Evolutionary conservation across 345 rosid species (phyloP), one percentile per base, ranked within the genome.

Genomic region (Syzygium aqueum): DNA sequence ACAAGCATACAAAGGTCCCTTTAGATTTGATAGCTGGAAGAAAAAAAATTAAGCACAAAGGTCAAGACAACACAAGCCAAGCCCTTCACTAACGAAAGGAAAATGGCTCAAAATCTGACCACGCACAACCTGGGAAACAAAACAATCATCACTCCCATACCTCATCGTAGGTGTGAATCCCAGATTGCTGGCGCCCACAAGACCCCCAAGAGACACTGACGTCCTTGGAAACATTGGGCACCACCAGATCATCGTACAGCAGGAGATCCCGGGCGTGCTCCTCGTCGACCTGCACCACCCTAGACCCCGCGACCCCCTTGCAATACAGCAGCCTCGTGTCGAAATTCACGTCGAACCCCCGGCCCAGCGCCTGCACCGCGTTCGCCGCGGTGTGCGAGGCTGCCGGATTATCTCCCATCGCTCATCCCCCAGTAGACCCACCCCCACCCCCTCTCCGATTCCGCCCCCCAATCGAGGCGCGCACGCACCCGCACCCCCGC

Each of bases 311-410:
- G n/a, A 86, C 89, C 17, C 97, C 97, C 89, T 95, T 95, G 86
- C 97, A 95, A 43, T 95, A 94, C 89, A 95, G 61, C 90, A 95
- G 87, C 93, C 97, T 93, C 54, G 96, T 93, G 88, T 95, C 97
- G 51, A 87, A 93, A 86, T 94, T 95, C 53, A 92, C 96, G 91
- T 94, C 97, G 65, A 95, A 95, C 6, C 97, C 97, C 86, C 95
- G 92, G 84, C 97, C 97, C 37, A 95, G 86, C 11, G 95, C 96
- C 89, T 93, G 93, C 53, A 93, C 95, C 2, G 96, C 91, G 90
- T 91, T 95, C 84, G 88, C 86, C 56, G 95, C 97, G 23, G 95
- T 91, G 89, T 92, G 94, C 91, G 90, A 22, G 28, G 93, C 94
- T 21, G 93, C 94, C 28, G 91, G 93, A 85, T 90, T 91, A 77